A percentile compares a stretch with the other conserved stretches of the same genome.
phyloP scores from a whole-genome alignment of 2,329 filamentous ascomycete genomes.

The Arthrobotrys musiformis region DNA sequence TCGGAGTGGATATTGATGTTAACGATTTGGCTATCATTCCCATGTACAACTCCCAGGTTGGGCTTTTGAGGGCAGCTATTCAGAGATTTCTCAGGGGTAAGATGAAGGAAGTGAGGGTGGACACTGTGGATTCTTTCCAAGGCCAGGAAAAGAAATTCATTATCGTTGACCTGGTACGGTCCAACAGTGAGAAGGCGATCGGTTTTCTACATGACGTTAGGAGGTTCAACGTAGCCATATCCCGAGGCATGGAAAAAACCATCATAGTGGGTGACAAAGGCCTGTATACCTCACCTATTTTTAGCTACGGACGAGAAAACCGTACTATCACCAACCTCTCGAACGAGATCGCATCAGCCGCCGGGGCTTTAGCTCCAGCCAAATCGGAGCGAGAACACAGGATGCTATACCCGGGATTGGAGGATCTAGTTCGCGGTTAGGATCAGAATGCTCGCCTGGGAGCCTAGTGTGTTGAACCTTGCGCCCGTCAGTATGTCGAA shows the following conservation, averaged over 20 bases:
- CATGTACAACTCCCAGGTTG: not conserved
- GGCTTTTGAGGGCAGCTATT: not conserved
- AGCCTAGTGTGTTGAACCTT: no score
- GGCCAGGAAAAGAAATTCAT: not conserved
- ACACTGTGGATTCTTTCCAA: slow-evolving; percentile 10
- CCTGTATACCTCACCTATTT: no score
- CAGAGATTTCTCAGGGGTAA: not conserved
- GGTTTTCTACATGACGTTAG: not conserved
- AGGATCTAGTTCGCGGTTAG: no score
- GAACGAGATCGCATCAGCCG: no score
- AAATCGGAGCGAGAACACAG: no score
- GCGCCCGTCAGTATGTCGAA: no score
- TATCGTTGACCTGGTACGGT: slow-evolving; percentile 19
- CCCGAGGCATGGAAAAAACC: not conserved
- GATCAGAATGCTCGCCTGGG: no score
- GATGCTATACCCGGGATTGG: no score
- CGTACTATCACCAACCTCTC: no score
- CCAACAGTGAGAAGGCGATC: not conserved
- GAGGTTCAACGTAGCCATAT: not conserved
- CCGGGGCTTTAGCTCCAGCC: no score
- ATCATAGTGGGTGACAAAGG: slow-evolving; percentile 9
- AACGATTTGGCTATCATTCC: not conserved
- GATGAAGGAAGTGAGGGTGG: not conserved
- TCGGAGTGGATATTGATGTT: not conserved
- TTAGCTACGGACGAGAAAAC: no score